Evolutionary conservation across 768 basidiomycete species (phyloP).

Genomic region (Agaricus blazei): DNA sequence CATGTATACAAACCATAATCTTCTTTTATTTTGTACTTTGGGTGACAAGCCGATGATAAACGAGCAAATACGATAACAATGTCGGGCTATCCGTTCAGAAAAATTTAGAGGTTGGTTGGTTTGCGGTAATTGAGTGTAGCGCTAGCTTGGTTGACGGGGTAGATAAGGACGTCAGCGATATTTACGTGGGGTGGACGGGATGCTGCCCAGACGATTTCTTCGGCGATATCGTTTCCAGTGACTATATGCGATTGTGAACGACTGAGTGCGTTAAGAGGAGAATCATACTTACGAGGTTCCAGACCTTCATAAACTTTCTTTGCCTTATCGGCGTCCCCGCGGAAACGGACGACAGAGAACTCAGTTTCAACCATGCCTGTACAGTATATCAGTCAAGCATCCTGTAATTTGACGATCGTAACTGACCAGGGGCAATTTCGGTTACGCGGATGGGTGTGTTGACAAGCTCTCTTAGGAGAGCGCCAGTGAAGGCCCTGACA

Average conservation of each 20-base stretch:
- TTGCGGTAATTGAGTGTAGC: constrained; percentile 50
- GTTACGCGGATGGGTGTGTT: constrained; percentile 91
- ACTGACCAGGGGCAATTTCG: constrained; percentile 85
- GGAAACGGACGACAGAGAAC: constrained; percentile 88
- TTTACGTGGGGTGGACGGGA: constrained; percentile 90
- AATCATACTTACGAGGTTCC: constrained; percentile 63
- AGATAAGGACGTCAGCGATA: constrained; percentile 73
- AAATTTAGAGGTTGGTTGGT: neutral
- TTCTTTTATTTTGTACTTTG: neutral
- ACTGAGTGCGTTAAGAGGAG: neutral
- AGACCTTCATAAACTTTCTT: constrained; percentile 90
- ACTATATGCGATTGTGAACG: constrained; percentile 39
- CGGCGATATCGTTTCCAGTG: constrained; percentile 83
- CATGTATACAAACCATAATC: neutral
- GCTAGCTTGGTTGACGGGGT: constrained; percentile 78
- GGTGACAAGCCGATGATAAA: neutral
- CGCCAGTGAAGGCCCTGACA: constrained; percentile 80
- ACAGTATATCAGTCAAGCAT: constrained; percentile 3
- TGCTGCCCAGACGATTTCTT: constrained; percentile 97
- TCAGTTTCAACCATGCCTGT: constrained; percentile 50
- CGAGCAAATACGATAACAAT: neutral
- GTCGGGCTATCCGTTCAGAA: neutral
- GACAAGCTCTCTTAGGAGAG: constrained; percentile 82
- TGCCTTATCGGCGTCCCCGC: constrained; percentile 77
- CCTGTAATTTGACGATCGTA: constrained; percentile 10